These are phyloP conservation scores for Colletotrichum sublineola DNA, from an alignment of 2,329 filamentous ascomycete species.

Conservation along the genomic window DNA sequence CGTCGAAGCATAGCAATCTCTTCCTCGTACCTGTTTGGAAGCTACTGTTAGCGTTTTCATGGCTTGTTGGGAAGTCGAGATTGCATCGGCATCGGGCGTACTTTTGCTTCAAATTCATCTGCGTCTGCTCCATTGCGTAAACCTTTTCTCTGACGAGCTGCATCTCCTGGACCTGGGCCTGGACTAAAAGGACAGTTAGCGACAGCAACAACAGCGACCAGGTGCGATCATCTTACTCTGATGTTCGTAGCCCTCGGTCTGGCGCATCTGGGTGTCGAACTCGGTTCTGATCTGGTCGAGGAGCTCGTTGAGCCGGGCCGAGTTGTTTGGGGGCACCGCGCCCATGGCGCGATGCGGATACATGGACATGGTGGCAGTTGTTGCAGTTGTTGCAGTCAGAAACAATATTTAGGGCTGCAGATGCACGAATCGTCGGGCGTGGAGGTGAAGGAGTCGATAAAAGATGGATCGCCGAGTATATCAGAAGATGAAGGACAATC, in stretches of 20 bases:
- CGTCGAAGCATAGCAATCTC: conserved; percentile 88
- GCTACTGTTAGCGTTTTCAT: conserved; percentile 40
- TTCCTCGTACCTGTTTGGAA: conserved; percentile 83
- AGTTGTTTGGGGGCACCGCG: conserved; percentile 70
- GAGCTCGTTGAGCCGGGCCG: conserved; percentile 85
- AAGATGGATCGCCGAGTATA: not conserved
- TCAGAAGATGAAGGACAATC: not conserved
- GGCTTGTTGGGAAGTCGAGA: too few relatives aligned
- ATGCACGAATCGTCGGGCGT: conserved; percentile 4
- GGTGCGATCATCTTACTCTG: conserved; percentile 77
- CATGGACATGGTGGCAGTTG: conserved; percentile 73
- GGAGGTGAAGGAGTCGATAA: conserved; percentile 2
- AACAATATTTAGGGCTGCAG: not conserved
- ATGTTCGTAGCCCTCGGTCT: conserved; percentile 89
- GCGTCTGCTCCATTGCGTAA: conserved; percentile 90
- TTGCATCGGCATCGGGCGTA: conserved; percentile 61
- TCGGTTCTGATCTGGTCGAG: conserved; percentile 91
- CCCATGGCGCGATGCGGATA: conserved; percentile 92
- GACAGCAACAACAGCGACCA: not conserved
- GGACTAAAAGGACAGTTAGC: conserved; percentile 69
- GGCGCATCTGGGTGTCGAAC: conserved; percentile 86
- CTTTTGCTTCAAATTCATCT: conserved; percentile 92
- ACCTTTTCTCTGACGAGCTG: conserved; percentile 94
- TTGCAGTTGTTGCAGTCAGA: conserved; percentile 17
- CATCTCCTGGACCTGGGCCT: conserved; percentile 93